phyloP scores from a whole-genome alignment of 306 rosid genomes.

The Dalbergia cultrata region DNA sequence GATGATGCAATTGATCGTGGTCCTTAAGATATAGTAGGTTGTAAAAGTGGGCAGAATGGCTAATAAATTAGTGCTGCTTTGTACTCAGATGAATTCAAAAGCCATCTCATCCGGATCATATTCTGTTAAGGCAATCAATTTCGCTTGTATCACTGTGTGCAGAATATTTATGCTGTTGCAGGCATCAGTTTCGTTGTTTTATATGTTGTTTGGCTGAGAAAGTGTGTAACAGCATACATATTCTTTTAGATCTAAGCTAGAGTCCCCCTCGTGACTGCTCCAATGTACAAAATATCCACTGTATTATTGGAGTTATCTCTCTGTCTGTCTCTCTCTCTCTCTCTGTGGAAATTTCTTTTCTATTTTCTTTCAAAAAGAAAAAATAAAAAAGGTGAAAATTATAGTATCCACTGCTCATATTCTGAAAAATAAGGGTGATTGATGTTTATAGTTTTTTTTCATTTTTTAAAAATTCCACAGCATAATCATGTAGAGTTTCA shows the following conservation, averaged over 20 bases:
- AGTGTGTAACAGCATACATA: slow-evolving; percentile 54
- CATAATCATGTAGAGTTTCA: slow-evolving; percentile 40
- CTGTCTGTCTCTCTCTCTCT: slow-evolving; percentile 37
- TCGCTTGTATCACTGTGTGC: slow-evolving; percentile 67
- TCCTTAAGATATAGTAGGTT: slow-evolving; percentile 43
- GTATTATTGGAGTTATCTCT: slow-evolving; percentile 69
- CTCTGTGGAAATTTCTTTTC: background rate
- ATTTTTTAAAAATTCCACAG: background rate
- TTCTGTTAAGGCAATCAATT: slow-evolving; percentile 58
- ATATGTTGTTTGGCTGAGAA: slow-evolving; percentile 81
- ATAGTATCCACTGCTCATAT: slow-evolving; percentile 8
- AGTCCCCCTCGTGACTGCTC: slow-evolving; percentile 84
- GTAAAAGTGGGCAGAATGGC: slow-evolving; percentile 46
- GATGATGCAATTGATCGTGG: slow-evolving; percentile 46
- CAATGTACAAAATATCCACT: slow-evolving; percentile 69
- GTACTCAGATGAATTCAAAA: slow-evolving; percentile 46
- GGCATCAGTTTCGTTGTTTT: slow-evolving; percentile 74
- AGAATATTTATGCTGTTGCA: slow-evolving; percentile 69
- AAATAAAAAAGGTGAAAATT: background rate
- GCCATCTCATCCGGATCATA: slow-evolving; percentile 34
- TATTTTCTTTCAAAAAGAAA: background rate
- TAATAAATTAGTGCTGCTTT: slow-evolving; percentile 40
- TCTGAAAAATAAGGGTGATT: slow-evolving; percentile 21
- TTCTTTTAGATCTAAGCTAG: slow-evolving; percentile 71
- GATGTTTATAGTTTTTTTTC: slow-evolving; percentile 31